Base-by-base conservation (phyloP, 345 rosid genomes). In the Aquilaria malaccensis region DNA sequence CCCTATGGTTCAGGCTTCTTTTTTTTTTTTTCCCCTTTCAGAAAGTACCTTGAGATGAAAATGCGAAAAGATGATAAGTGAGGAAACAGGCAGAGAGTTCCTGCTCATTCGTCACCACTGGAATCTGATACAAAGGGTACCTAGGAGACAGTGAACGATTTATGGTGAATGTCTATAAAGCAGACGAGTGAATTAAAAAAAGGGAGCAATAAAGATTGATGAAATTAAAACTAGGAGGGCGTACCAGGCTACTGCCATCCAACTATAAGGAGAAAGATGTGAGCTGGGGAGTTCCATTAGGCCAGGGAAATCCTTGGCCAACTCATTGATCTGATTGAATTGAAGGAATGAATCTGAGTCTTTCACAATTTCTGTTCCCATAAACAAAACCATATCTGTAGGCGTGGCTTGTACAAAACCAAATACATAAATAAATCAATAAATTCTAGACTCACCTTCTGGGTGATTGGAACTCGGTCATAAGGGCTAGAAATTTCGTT, bases 181-280 rank as follows among this genome's bases (percentile, higher is more conserved):
- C 43, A 37, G 2, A 37, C 22, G 7, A 37, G 1, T 9, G 7
- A 9, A 37, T 1, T 37, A 37, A 37, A 37, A 37, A 37, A 4
- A 2, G 43, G 5, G 43, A 4, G 7, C 43, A 7, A 0, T 48
- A 29, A 46, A 15, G 12, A 58, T 30, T 13, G 22, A 15, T 50
- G 15, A 33, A 51, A 15, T 29, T 67, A 15, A 52, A 50, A 31
- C 37, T 30, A 50, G 13, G 13, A 14, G 9, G 4, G 58, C 72
- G 54, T 71, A 77, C 81, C 81, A 77, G 11, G 81, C 78, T 52
- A 77, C 30, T 50, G 78, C 64, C 49, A 77, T 32, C 81, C 81
- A 77, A 52, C 79, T 77, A 56, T 68, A 60, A 43, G 67, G 61
- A n/a, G 78, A 64, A 56, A 74, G 64, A 48, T 77, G 74, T 1